Base-by-base conservation (phyloP, 441 rosid species). In the Manihot esculenta region DNA sequence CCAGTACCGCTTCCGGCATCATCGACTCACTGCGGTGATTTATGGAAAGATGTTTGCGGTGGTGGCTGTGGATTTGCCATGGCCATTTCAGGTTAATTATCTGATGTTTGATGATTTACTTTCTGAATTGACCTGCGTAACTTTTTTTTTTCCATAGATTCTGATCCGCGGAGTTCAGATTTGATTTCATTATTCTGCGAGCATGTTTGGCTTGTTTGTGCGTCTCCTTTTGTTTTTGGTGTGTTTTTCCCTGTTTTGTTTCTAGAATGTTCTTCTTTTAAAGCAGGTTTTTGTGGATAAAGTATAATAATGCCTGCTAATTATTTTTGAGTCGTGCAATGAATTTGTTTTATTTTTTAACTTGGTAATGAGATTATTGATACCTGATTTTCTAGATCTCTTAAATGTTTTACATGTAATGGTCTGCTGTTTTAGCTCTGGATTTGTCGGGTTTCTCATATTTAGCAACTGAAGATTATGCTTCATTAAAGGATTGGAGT, bases 31-130 rank as follows among this genome's bases (percentile, higher is more conserved):
- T 81, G 77, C 3, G 79, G 77, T 26, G 53, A 77, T 49, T 74
- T 77, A 8, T 94, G 98, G 97, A 85, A 69, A 68, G 93, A 89
- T 67, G 96, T 94, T 0, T 88, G 89, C 49, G 91, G 97, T 12
- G 97, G 97, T 0, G 96, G 97, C 2, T 94, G 98, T 67, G 96
- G 98, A 47, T 91, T 91, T 79, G 95, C 98, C 73, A 85, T 91
- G 86, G 97, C 93, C 71, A 87, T 88, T 74, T 82, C 96, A 75
- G 96, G 98, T 93, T 27, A 26, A 56, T 33, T 75, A 35, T 53
- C 69, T 56, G 14, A 4, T 7, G 23, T 57, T 64, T 11, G 58
- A 26, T 57, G 2, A 27, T 14, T 57, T 27, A 27, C 20, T 26
- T 26, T 64, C 24, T 64, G 44, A 48, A 26, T 45, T 64, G 14